These are phyloP conservation scores for Astrothelium subdiscretum DNA, from an alignment of 495 filamentous ascomycete genomes.

Conservation along the genomic window DNA sequence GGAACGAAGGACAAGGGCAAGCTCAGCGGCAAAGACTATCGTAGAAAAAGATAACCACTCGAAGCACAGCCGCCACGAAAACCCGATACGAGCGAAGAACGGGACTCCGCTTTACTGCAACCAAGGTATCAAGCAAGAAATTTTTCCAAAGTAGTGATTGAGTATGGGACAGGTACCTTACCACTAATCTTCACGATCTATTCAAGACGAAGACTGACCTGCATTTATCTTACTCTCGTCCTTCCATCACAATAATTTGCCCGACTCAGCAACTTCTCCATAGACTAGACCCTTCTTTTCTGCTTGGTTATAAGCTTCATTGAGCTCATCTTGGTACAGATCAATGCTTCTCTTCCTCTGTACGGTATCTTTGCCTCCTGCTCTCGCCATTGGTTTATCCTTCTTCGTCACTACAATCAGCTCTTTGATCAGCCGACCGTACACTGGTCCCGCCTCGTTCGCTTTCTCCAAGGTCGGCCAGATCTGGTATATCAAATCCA, in stretches of 20 bases:
- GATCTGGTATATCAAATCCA: slow-evolving; percentile 23
- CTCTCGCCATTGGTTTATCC: slow-evolving; percentile 29
- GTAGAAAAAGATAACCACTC: too few species aligned
- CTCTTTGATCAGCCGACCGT: slow-evolving; percentile 34
- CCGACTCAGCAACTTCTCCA: neutral
- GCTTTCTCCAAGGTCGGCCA: slow-evolving; percentile 40
- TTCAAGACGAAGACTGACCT: too few species aligned
- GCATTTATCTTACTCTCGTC: too few species aligned
- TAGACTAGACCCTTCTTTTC: neutral
- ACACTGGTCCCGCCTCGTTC: slow-evolving; percentile 31
- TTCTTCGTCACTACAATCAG: slow-evolving; percentile 31
- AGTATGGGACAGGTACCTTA: too few species aligned
- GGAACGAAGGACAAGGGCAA: too few species aligned
- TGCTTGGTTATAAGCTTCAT: slow-evolving; percentile 5
- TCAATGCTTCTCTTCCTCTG: slow-evolving; percentile 24
- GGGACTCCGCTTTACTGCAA: too few species aligned
- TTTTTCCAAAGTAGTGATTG: too few species aligned
- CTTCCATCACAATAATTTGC: neutral
- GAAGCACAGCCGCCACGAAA: too few species aligned
- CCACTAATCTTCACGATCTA: too few species aligned
- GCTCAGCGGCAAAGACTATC: too few species aligned
- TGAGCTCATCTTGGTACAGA: slow-evolving; percentile 30
- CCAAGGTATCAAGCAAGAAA: too few species aligned
- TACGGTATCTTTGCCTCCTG: slow-evolving; percentile 36
- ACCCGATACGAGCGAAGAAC: too few species aligned